Evolutionary conservation across 2,329 filamentous ascomycete genomes (phyloP).

Genomic region (Exophiala xenobiotica): DNA sequence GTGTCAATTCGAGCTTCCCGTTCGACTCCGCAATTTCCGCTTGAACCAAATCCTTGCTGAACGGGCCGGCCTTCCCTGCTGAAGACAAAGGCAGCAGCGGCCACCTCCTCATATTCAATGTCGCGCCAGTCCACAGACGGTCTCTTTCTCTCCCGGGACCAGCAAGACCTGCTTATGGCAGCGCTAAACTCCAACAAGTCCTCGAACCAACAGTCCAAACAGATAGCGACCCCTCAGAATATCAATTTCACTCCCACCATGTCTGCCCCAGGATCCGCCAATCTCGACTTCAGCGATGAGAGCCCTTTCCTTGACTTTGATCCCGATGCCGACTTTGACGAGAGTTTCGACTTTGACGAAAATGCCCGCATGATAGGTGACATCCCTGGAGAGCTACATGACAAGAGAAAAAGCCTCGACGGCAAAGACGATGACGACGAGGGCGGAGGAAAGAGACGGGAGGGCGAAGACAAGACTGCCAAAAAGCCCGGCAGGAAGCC

Average conservation of each 20-base stretch:
- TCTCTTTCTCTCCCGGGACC: slow-evolving; percentile 71
- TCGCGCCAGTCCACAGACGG: slow-evolving; percentile 27
- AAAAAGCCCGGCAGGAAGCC: slow-evolving; percentile 98
- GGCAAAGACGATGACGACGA: slow-evolving; percentile 59
- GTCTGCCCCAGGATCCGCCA: slow-evolving; percentile 44
- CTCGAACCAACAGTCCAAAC: slow-evolving; percentile 18
- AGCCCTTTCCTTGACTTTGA: slow-evolving; percentile 84
- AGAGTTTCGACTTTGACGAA: slow-evolving; percentile 72
- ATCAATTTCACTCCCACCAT: slow-evolving; percentile 47
- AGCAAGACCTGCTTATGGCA: slow-evolving; percentile 73
- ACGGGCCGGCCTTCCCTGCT: not conserved
- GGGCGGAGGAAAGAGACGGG: slow-evolving; percentile 71
- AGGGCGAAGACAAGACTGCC: slow-evolving; percentile 77
- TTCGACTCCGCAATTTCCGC: slow-evolving; percentile 3
- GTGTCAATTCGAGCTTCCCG: not conserved
- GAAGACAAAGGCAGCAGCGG: not conserved
- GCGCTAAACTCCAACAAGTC: slow-evolving; percentile 69
- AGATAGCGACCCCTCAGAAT: slow-evolving; percentile 15
- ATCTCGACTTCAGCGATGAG: slow-evolving; percentile 61
- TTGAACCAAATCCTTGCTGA: not conserved
- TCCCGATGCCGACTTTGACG: slow-evolving; percentile 66
- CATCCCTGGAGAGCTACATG: slow-evolving; percentile 61
- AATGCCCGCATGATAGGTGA: slow-evolving; percentile 71
- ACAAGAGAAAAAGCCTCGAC: slow-evolving; percentile 58
- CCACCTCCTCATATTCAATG: slow-evolving; percentile 11